Evolutionary conservation across 179 eudicot genomes (phyloP), one percentile per base, ranked within the genome.

Genomic region (Amaranthus tricolor): DNA sequence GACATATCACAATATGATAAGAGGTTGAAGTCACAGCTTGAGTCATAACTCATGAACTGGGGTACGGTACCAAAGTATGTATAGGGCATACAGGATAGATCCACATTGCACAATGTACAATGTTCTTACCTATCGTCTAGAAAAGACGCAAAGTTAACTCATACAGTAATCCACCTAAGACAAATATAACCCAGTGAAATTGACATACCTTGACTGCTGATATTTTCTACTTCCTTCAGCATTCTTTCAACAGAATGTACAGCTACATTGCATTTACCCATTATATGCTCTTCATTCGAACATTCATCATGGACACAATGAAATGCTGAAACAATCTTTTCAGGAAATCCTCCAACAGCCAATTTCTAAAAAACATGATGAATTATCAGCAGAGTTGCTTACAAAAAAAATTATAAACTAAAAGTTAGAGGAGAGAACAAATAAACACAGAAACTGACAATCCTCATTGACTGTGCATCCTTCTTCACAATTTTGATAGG

Each of bases 401-500:
- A 40, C 54, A 48, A 74, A 62, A 47, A 49, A 67, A 21, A 52
- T 56, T 40, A 44, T 52, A 19, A 80, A 83, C 68, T 52, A 76
- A 78, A 57, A 10, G 43, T 45, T 20, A 53, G 9, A n/a, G 40
- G 69, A 72, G 49, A 21, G 45, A 70, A 55, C n/a, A 77, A 24
- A 62, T 68, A 73, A 68, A 64, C 60, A 57, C 19, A 19, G 58
- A 49, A 20, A 88, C 98, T 85, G 76, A 94, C 98, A 62, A 94
- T 84, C 81, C 97, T 87, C 71, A 94, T 73, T 14, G 95, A 86
- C 49, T 88, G 89, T 56, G 90, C 88, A 85, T 94, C 98, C 84
- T 86, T 90, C 90, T 94, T 94, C 76, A 87, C 82, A 82, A 89
- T 83, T 85, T 86, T 94, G 81, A 94, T 86, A 60, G 96, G 93